Percentiles rank a stretch among this genome's conserved stretches.
Evolutionary conservation across 768 basidiomycete genomes (phyloP).

Genomic region (Obba rivulosa): DNA sequence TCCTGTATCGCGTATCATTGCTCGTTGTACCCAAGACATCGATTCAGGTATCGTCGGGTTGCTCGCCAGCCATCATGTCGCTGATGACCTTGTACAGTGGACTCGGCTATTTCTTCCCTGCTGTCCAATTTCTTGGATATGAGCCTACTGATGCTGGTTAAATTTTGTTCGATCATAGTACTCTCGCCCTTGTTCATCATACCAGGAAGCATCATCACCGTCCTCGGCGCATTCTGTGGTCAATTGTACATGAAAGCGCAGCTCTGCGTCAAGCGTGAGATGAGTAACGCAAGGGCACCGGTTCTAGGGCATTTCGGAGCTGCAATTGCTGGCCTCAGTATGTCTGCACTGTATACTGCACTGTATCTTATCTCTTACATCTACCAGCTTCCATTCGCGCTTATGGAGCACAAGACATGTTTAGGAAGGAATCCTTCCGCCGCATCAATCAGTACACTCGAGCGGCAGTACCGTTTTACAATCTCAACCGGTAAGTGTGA

Average conservation of each 20-base stretch:
- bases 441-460: constrained; percentile 45
- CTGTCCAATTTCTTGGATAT: not conserved
- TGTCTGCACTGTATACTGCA: not conserved
- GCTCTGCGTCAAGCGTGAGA: constrained; percentile 45
- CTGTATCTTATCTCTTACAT: not conserved
- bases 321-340: constrained; percentile 50
- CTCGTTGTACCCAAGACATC: constrained; percentile 28
- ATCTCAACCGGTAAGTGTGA: constrained; percentile 30
- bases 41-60: constrained; percentile 16
- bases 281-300: constrained; percentile 41
- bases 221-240: constrained; percentile 33
- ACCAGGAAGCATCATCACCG: constrained; percentile 28
- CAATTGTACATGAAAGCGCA: constrained; percentile 48
- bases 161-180: constrained; percentile 29
- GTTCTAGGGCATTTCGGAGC: constrained; percentile 46
- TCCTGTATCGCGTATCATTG: constrained; percentile 28
- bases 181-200: constrained; percentile 33
- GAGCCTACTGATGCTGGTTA: constrained; percentile 25
- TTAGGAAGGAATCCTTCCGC: constrained; percentile 34
- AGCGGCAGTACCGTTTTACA: constrained; percentile 40
- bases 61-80: too few species aligned
- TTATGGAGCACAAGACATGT: constrained; percentile 46
- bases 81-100: too few species aligned
- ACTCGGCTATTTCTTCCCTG: too few species aligned
- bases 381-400: constrained; percentile 44